phyloP scores from a whole-genome alignment of 2,329 filamentous ascomycete species.

The Calonectria leucothoes region DNA sequence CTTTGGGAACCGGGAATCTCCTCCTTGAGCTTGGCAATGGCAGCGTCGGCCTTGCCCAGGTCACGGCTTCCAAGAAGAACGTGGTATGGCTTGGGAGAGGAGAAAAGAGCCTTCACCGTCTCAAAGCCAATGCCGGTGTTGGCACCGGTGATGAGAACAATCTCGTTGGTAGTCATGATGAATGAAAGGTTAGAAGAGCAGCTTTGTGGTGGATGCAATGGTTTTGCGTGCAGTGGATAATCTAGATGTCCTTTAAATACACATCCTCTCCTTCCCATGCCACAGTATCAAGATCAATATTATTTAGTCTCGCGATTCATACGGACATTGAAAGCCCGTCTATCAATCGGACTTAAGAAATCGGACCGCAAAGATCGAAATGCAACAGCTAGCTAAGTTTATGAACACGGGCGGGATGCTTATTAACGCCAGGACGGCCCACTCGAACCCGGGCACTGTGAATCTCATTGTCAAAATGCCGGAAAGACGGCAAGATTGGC shows the following conservation, averaged over 20 bases:
- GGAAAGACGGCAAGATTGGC: not conserved
- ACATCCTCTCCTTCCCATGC: too few species aligned
- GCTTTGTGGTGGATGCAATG: not conserved
- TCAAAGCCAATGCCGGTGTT: constrained; percentile 72
- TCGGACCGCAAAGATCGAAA: not conserved
- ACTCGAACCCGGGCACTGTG: not conserved
- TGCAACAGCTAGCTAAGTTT: not conserved
- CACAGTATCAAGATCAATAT: too few species aligned
- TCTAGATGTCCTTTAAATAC: not conserved
- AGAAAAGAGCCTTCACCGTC: constrained; percentile 63
- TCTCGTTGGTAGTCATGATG: constrained; percentile 41
- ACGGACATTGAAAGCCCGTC: not conserved
- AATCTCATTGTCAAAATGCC: not conserved
- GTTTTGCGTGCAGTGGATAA: not conserved
- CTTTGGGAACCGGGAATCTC: constrained; percentile 55
- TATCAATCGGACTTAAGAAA: not conserved
- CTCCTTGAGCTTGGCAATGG: constrained; percentile 53
- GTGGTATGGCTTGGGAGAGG: constrained; percentile 59
- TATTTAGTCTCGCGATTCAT: not conserved
- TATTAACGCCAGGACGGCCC: not conserved
- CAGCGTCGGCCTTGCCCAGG: constrained; percentile 61
- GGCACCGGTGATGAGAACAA: constrained; percentile 70
- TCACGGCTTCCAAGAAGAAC: constrained; percentile 67
- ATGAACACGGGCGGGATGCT: not conserved
- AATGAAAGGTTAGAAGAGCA: not conserved